Evolutionary conservation across 331 rosid genomes (phyloP), one percentile per base, ranked within the genome.

Genomic region (Rosa hybrid): DNA sequence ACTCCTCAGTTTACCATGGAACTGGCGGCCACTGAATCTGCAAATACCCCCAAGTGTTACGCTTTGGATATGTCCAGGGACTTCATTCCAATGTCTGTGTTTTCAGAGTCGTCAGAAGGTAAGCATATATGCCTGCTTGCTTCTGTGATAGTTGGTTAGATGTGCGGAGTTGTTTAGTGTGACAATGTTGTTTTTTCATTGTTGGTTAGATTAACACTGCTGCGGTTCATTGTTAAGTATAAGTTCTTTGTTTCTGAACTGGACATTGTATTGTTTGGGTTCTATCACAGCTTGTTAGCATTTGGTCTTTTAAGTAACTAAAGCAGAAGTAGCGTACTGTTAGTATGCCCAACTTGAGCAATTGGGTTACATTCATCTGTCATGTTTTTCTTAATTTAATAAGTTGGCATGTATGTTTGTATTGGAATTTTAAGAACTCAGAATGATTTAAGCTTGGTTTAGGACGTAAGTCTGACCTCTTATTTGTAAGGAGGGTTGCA

Each of bases 101-200:
- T 94, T 86, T 92, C 98, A 0, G 94, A 94, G 81, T 87, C 97
- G 34, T 59, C 81, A 20, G 89, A 88, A 94, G 98, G 96, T 92
- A 81, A 72, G 67, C 70, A 9, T 23, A 3, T 11, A 57, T 20
- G 64, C 59, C 5, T 53, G 59, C 59, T 53, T 53, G 59, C 21
- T 53, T 14, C 8, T 7, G 0, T 54, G 62, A 4, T 10, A 21
- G 17, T 11, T 62, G 17, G 34, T 23, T 62, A 23, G 68, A 25
- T 25, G 14, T 62, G 34, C 2, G 60, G 23, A 54, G 16, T 49
- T 49, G 17, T 49, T 13, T 44, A 44, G 48, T 1, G 48, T 7
- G 45, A 42, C 45, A 42, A 5, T 34, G 39, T 34, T 34, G 39
- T 34, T 34, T 34, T 34, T 34, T 34, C 39, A 49, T 12, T 51